Percentiles rank a stretch among this genome's conserved stretches.
Conservation (phyloP, 1,284 basidiomycete genomes). For the Ustilago esculenta region DNA sequence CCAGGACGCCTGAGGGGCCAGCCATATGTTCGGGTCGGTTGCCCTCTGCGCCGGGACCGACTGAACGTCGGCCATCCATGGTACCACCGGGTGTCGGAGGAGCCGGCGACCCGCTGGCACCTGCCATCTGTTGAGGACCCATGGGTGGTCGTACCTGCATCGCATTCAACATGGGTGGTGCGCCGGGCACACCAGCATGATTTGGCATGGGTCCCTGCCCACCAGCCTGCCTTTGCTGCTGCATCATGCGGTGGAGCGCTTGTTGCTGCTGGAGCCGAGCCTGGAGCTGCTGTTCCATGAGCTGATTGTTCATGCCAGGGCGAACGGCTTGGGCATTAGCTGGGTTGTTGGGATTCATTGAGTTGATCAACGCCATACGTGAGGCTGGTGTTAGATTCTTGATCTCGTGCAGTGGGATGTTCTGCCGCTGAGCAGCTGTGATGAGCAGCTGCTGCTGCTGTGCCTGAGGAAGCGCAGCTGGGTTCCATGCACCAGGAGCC, state of each 20-base stretch:
- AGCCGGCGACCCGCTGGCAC: slow-evolving; percentile 32
- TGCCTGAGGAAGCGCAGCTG: slow-evolving; percentile 44
- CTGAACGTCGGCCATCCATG: slow-evolving; percentile 42
- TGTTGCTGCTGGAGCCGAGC: slow-evolving; percentile 56
- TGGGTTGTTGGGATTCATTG: slow-evolving; percentile 51
- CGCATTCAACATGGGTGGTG: slow-evolving; percentile 22
- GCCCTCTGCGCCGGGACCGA: slow-evolving; percentile 34
- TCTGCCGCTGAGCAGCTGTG: slow-evolving; percentile 56
- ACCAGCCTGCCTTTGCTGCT: slow-evolving; percentile 48
- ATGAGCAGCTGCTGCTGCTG: slow-evolving; percentile 63
- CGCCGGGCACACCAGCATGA: slow-evolving; percentile 22
- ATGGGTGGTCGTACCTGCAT: slow-evolving; percentile 45
- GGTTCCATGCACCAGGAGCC: slow-evolving; percentile 41
- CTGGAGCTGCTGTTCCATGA: slow-evolving; percentile 55
- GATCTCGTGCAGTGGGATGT: slow-evolving; percentile 61
- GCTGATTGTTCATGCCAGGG: slow-evolving; percentile 38
- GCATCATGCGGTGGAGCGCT: slow-evolving; percentile 51
- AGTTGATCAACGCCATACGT: slow-evolving; percentile 55
- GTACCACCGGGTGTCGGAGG: slow-evolving; percentile 37
- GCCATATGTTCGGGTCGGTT: slow-evolving; percentile 38
- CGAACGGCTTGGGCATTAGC: slow-evolving; percentile 41
- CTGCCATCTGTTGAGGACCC: slow-evolving; percentile 38
- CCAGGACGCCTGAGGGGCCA: slow-evolving; percentile 21
- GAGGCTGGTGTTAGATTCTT: slow-evolving; percentile 59
- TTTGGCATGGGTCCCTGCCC: slow-evolving; percentile 16